Evolutionary conservation across 495 filamentous ascomycete species (phyloP), one percentile per base, ranked within the genome.

Genomic region (Trichoderma virens): DNA sequence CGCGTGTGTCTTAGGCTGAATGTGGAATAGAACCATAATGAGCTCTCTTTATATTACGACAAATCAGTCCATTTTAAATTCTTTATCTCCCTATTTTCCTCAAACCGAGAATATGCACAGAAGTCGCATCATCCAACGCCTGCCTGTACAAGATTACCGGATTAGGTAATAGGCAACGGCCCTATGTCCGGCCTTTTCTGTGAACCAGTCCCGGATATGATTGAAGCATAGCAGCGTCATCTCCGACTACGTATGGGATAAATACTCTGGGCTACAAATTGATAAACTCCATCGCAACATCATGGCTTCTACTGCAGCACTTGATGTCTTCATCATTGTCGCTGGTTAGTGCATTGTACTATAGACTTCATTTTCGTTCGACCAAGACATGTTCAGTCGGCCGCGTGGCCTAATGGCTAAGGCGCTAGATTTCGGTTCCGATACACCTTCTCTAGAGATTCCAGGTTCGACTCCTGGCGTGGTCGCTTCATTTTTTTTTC

Each of bases 321-420:
- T n/a, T 5, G 1, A 47, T 9, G 0, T 23, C 18, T 23, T 23
- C 9, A 20, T 1, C 18, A n/a, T 47, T n/a, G 43, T 7, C 43
- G 16, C 2, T 20, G n/a, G 3, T n/a, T 20, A 5, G 5, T 14
- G 4, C 30, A 6, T 56, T 11, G 8, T 0, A 1, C 30, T 68
- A 67, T 7, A 30, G 7, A 20, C 20, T 20, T 9, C 43, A 23
- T 20, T 5, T 14, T 1, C 9, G 43, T 39, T 3, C 27, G 8
- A 0, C 18, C 51, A 14, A 30, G 9, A 31, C 27, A 56, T 20
- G 8, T n/a, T 23, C 18, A 47, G 1, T 25, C 51, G 51, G 51
- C 51, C 51, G 51, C 51, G 51, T 56, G 51, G 51, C 51, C 51
- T 56, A 56, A 56, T 56, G 51, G 51, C 51, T 56, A 56, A 56